Base-by-base conservation (phyloP, 2,329 filamentous ascomycete genomes). In the Volutella citrinella region DNA sequence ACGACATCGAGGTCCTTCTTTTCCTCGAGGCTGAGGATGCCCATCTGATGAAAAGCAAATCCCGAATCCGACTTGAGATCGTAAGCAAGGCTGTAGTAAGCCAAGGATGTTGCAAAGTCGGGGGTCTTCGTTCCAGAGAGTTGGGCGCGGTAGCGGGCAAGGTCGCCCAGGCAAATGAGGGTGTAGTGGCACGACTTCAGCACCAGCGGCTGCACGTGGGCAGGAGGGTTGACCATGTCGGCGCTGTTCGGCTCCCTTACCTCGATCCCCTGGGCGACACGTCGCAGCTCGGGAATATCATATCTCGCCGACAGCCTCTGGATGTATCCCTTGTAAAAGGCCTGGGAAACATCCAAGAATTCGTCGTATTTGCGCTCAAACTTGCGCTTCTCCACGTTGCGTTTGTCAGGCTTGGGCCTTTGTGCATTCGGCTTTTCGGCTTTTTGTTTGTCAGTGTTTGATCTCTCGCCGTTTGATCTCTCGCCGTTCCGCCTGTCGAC, bases 311-410 rank as follows among this genome's bases (percentile, higher is more conserved):
- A 81, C 16, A 96, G 70, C 36, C 82, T 79, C 59, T 91, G 81
- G 34, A 96, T 84, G 54, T 87, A 93, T 46, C 80, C 82, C 53
- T 85, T 80, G 69, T 97, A 97, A 61, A 95, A 96, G 52, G 80
- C 80, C 61, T 93, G 87, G 46, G 88, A 85, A 28, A 82, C 83
- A 63, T 91, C 94, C 49, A 97, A 79, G 59, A 95, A 97, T 48
- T 80, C 78, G 37, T 83, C 70, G 60, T 94, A 97, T 45, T 82
- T 74, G 63, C 86, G 90, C 58, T 87, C 83, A 31, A 91, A 69
- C 61, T 89, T 93, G 44, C 90, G 80, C 52, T 79, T 80, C 61
- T 79, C 72, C 10, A 84, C 78, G 26, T 52, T 52, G 27, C 47
- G 47, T 36, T 38, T 51, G 23, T 52, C 49, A 7, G 40, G 46